A percentile compares a stretch with the other conserved stretches of the same genome.
phyloP scores from a whole-genome alignment of 208 protist species.

The Herpetomonas samuelpessoai region DNA sequence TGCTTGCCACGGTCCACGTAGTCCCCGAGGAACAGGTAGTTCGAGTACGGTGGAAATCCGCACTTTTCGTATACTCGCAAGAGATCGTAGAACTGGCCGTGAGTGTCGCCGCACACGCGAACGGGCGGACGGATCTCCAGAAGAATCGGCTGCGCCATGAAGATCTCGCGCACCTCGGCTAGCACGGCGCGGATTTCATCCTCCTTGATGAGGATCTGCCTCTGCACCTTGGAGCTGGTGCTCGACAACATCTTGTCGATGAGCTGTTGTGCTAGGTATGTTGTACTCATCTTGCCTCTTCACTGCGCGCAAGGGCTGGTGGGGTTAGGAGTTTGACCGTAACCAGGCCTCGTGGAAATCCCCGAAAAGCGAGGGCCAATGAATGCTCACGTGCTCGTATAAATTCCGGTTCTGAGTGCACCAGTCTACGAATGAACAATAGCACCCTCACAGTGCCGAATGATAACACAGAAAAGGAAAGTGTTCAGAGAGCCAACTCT shows the following conservation, averaged over 20 bases:
- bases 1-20: slow-evolving; percentile 99
- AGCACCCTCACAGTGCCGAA: too few species aligned
- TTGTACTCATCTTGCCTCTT: too few species aligned
- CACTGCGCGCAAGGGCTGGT: too few species aligned
- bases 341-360: too few species aligned
- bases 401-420: too few species aligned
- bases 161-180: slow-evolving; percentile 72
- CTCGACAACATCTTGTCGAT: slow-evolving; percentile 74
- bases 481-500: too few species aligned
- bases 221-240: slow-evolving; percentile 52
- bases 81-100: slow-evolving; percentile 99
- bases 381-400: too few species aligned
- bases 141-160: slow-evolving; percentile 89
- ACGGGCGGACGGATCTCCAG: slow-evolving; percentile 87
- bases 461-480: too few species aligned
- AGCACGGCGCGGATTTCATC: slow-evolving; percentile 82
- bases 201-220: slow-evolving; percentile 73
- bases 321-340: too few species aligned
- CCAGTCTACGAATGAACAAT: too few species aligned
- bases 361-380: too few species aligned
- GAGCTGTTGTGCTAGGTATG: slow-evolving; percentile 34
- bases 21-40: slow-evolving; percentile 99
- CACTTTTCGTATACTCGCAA: slow-evolving; percentile 99
- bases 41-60: slow-evolving; percentile 98
- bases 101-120: slow-evolving; percentile 95